Percentiles rank a stretch among this genome's conserved stretches.
phyloP scores from a whole-genome alignment of 768 basidiomycete genomes.

The Podaxis sp. region DNA sequence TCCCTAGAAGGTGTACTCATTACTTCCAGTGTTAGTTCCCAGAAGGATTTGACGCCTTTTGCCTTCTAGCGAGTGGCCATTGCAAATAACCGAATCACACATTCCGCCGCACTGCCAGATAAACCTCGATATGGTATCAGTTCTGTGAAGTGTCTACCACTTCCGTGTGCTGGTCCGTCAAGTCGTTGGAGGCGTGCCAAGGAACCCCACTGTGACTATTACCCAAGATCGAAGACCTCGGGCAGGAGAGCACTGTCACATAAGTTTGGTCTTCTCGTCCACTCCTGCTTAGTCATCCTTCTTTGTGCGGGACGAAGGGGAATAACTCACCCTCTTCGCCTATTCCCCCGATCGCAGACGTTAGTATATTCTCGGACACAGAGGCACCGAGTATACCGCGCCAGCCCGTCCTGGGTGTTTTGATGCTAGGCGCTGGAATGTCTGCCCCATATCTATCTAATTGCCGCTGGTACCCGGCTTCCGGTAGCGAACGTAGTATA shows the following conservation, averaged over 20 bases:
- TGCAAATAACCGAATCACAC: neutral
- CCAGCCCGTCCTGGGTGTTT: too few relatives aligned
- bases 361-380: too few relatives aligned
- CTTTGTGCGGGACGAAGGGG: neutral
- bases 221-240: neutral
- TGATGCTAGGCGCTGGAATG: neutral
- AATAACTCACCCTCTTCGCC: neutral
- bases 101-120: neutral
- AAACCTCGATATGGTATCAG: neutral
- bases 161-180: neutral
- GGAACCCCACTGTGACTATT: neutral
- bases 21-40: neutral
- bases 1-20: neutral
- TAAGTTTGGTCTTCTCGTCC: neutral
- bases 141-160: neutral
- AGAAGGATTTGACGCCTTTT: slow-evolving; percentile 2
- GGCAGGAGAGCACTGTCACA: neutral
- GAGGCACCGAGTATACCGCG: too few relatives aligned
- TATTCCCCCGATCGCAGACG: too few relatives aligned
- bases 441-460: neutral
- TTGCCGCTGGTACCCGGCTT: neutral
- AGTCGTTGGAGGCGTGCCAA: neutral
- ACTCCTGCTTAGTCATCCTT: neutral
- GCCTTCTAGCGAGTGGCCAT: neutral
- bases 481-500: neutral